Evolutionary conservation across 495 filamentous ascomycete genomes (phyloP).

Genomic region (Barbatosphaeria neglecta): DNA sequence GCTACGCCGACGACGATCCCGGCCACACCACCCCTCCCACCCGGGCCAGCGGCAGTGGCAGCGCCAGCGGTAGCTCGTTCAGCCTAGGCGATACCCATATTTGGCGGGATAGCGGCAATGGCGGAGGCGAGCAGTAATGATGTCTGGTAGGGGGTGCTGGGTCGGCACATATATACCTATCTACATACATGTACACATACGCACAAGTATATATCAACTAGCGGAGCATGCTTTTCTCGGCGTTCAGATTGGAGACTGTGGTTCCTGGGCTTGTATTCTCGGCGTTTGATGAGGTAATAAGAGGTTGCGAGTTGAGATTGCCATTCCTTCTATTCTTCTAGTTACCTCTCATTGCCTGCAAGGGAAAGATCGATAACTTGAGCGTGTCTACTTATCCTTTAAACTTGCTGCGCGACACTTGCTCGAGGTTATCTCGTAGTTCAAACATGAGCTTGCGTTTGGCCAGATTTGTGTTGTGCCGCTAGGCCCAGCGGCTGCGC

Average conservation of each 20-base stretch:
- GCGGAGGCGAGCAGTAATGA: constrained; percentile 20
- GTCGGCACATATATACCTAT: neutral
- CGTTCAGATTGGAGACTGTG: neutral
- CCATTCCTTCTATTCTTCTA: neutral
- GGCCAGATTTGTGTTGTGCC: constrained; percentile 41
- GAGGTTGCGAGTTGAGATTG: neutral
- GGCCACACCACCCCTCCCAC: no score
- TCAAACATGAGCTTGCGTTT: constrained; percentile 63
- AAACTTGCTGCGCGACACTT: constrained; percentile 58
- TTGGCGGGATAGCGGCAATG: constrained; percentile 26
- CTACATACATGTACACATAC: neutral
- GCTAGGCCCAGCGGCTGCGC: constrained; percentile 43
- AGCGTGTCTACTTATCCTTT: no score
- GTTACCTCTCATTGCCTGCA: constrained; percentile 52
- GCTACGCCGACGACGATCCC: no score
- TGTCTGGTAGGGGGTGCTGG: neutral
- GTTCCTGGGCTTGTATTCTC: no score
- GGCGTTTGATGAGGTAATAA: no score
- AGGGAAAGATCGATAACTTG: constrained; percentile 48
- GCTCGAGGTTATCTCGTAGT: constrained; percentile 62
- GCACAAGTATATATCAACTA: neutral
- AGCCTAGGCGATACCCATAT: constrained; percentile 47
- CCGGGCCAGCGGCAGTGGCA: no score
- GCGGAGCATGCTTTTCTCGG: neutral
- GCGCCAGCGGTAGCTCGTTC: constrained; percentile 26